Evolutionary conservation across 768 basidiomycete species (phyloP), one percentile per base, ranked within the genome.

Genomic region (Russula virescens): DNA sequence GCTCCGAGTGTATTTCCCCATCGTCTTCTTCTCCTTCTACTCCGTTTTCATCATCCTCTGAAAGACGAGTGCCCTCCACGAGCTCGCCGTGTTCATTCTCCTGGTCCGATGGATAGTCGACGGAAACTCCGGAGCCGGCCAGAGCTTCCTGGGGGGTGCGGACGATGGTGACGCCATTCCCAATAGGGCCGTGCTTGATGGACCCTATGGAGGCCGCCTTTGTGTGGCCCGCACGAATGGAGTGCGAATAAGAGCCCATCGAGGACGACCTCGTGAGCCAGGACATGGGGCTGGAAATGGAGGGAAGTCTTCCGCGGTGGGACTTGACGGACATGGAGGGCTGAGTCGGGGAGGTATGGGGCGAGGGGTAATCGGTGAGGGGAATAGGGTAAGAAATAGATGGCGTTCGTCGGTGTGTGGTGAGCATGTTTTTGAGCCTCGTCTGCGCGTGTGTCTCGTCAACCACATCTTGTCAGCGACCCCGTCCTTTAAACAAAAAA

Each of bases 121-220:
- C 43, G n/a, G 60, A 23, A 47, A 52, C 65, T 35, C 65, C 61
- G 23, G 77, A 63, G 51, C 75, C 71, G 31, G 72, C 76, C 34
- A 93, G 76, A 23, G 90, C 90, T 59, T 93, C 91, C 66, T 87
- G 84, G 9, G 91, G 91, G 0, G 91, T 92, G 60, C 85, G 78
- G 42, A 92, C 90, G 34, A 93, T 77, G 1, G 79, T 86, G 16
- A 90, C 90, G 45, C 90, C 89, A 21, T 81, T 71, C n/a, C 88
- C 89, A 21, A 89, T 80, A 3, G 76, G 72, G 2, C 83, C 83
- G 47, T 73, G 77, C 14, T 83, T 47, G 34, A 76, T 58, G 5
- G 70, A 69, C 13, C 77, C 75, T 5, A 77, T 19, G 63, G 48
- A 72, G 9, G 71, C 65, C 8, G 75, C 60, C 56, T 75, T 75